These are phyloP conservation scores for Carpinus viminea DNA, from an alignment of 306 rosid species.

Conservation along the genomic window DNA sequence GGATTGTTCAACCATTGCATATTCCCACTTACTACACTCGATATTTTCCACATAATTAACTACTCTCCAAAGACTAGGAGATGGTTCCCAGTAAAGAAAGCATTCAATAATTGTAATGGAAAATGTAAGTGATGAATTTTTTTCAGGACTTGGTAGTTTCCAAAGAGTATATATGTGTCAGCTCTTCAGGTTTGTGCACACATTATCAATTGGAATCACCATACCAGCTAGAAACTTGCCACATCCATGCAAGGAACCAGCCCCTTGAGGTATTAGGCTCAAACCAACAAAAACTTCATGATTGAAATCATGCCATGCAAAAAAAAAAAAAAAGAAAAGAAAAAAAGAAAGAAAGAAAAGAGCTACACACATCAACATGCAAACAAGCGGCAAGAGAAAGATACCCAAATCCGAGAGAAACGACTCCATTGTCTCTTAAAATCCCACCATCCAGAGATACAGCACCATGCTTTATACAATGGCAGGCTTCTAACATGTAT, in stretches of 20 bases:
- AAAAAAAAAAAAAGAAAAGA: neutral
- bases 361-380: neutral
- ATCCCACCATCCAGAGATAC: conserved; percentile 71
- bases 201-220: neutral
- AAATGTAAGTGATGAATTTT: neutral
- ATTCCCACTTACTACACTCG: too few relatives aligned
- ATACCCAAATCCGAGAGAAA: conserved; percentile 57
- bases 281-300: neutral
- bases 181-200: neutral
- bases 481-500: conserved; percentile 51
- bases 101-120: neutral
- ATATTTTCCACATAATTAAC: too few relatives aligned
- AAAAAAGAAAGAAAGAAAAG: too few relatives aligned
- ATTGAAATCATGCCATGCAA: neutral
- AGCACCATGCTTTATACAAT: conserved; percentile 53
- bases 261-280: neutral
- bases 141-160: neutral
- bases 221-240: neutral
- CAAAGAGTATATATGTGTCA: neutral
- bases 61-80: too few relatives aligned
- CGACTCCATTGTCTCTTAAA: conserved; percentile 41
- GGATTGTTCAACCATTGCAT: neutral
- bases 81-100: too few relatives aligned
- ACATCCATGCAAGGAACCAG: neutral
- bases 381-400: neutral